A percentile compares a stretch with the other conserved stretches of the same genome.
Evolutionary conservation across 208 protist genomes (phyloP).

Genomic region (Trichomonas tenax): DNA sequence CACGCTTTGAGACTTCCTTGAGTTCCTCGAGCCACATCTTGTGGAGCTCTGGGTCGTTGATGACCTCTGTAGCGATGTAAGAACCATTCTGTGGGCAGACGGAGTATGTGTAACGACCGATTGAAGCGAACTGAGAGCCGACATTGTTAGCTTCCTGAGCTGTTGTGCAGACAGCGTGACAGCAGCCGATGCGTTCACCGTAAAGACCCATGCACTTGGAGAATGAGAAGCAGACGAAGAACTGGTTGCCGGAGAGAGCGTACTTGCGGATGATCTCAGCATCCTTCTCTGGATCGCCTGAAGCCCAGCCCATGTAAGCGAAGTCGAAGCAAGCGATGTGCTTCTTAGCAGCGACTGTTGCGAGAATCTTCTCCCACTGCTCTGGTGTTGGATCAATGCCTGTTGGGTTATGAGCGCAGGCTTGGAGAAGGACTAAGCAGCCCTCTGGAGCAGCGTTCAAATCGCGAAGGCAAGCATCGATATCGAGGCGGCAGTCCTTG

Average conservation of each 20-base stretch:
- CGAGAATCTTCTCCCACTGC: slow-evolving; percentile 60
- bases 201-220: slow-evolving; percentile 26
- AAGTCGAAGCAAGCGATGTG: background rate
- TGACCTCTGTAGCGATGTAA: background rate
- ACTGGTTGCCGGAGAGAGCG: background rate
- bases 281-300: background rate
- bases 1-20: background rate
- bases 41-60: background rate
- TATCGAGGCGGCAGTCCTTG: background rate
- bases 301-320: background rate
- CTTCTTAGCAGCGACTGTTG: background rate
- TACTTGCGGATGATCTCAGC: background rate
- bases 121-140: background rate
- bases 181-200: slow-evolving; percentile 19
- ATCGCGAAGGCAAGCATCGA: background rate
- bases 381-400: slow-evolving; percentile 78
- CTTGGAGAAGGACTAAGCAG: slow-evolving; percentile 73
- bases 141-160: background rate
- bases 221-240: background rate
- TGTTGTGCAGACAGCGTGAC: background rate
- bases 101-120: background rate
- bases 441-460: background rate
- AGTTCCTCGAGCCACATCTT: background rate
- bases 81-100: background rate
- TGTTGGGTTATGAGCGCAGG: slow-evolving; percentile 95